Evolutionary conservation across 148 eudicot genomes (phyloP).

Genomic region (Euryodendron excelsum): DNA sequence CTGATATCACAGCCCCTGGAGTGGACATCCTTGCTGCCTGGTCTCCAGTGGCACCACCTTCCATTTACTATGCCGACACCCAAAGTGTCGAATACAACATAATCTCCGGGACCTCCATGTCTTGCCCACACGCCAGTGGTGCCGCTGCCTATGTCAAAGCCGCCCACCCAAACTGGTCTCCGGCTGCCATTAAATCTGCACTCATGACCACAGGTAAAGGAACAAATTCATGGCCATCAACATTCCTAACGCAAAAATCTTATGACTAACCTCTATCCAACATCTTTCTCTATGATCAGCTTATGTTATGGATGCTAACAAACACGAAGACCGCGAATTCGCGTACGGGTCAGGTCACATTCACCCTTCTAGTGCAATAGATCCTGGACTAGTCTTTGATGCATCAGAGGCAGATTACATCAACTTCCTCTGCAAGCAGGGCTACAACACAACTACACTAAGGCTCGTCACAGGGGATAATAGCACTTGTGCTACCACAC

Average conservation of each 20-base stretch:
- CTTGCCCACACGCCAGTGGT: no score
- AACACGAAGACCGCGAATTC: slow-evolving; percentile 9
- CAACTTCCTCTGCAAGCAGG: no score
- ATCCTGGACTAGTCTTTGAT: slow-evolving; percentile 14
- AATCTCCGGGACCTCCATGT: no score
- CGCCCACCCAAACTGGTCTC: no score
- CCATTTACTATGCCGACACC: no score
- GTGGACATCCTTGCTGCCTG: slow-evolving; percentile 13
- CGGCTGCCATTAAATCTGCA: slow-evolving; percentile 20
- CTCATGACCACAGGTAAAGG: slow-evolving; percentile 20
- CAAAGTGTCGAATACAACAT: no score
- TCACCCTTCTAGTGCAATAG: neutral
- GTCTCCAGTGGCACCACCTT: no score
- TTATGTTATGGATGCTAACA: neutral
- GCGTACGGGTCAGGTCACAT: slow-evolving; percentile 9
- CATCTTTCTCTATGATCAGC: neutral
- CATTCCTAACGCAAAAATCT: no score
- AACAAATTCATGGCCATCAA: no score
- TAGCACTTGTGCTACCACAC: neutral
- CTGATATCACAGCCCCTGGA: slow-evolving; percentile 12
- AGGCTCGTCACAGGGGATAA: slow-evolving; percentile 5
- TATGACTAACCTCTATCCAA: no score
- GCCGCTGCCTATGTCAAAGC: no score
- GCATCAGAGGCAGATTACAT: slow-evolving; percentile 13
- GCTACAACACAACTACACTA: neutral